Conservation (phyloP, 2,329 filamentous ascomycete genomes). For the Chrysoporthe austroafricana region DNA sequence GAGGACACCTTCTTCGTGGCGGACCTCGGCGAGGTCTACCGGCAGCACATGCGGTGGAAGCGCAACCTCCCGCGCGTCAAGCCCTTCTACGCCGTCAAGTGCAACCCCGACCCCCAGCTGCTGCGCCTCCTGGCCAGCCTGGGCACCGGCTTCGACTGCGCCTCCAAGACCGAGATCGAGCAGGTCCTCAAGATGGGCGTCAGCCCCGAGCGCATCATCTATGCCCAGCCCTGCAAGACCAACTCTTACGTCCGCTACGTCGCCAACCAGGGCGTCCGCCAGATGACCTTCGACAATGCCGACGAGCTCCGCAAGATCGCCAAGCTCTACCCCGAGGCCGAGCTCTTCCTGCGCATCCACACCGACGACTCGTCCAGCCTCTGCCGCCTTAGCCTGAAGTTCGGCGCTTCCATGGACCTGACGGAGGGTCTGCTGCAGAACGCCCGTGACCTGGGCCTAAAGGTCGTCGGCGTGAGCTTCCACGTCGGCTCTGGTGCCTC, state of each 20-base stretch:
- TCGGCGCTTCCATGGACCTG: conserved; percentile 85
- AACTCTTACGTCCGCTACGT: conserved; percentile 96
- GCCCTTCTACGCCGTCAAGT: conserved; percentile 99
- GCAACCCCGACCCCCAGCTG: conserved; percentile 91
- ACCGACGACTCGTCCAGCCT: conserved; percentile 95
- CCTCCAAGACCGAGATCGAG: conserved; percentile 96
- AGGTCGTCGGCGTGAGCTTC: conserved; percentile 95
- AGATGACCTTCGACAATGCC: conserved; percentile 99
- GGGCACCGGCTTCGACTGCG: conserved; percentile 96
- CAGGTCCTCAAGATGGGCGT: conserved; percentile 83
- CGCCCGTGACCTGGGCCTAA: conserved; percentile 81
- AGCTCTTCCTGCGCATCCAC: conserved; percentile 91
- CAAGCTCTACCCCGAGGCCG: conserved; percentile 83
- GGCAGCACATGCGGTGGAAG: conserved; percentile 98
- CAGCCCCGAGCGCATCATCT: conserved; percentile 91
- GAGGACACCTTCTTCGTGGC: conserved; percentile 99
- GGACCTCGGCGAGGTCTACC: conserved; percentile 97
- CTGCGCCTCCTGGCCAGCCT: conserved; percentile 84
- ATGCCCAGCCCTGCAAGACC: conserved; percentile 99
- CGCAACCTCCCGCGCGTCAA: conserved; percentile 88
- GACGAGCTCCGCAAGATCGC: conserved; percentile 99
- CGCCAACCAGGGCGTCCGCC: conserved; percentile 80
- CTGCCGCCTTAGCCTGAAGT: conserved; percentile 96
- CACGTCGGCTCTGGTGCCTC: conserved; percentile 96
- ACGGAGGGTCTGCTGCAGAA: conserved; percentile 77